Base-by-base conservation (phyloP, 2,329 filamentous ascomycete species). In the Bimuria novae-zelandiae region DNA sequence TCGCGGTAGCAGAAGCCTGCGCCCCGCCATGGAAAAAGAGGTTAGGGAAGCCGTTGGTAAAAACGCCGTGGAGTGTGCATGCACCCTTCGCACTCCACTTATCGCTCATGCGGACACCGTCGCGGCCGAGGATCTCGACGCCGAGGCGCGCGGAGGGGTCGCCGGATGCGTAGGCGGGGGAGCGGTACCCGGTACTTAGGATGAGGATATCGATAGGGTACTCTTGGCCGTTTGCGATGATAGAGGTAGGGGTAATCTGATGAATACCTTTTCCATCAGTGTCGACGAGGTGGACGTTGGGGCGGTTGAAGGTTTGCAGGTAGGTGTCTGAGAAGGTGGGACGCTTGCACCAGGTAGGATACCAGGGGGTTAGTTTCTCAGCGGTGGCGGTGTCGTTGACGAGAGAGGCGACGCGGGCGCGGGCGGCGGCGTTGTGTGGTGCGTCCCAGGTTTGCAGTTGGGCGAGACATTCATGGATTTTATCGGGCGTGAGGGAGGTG, bases 291-390 rank as follows among this genome's bases (percentile, higher is more conserved):
- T 77, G 74, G 2, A 88, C 84, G 59, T 85, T 79, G 0, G 76
- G 69, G 40, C 62, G 61, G 69, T 88, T 88, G 76, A 87, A 88
- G 0, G 78, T 53, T 8, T 75, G 63, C 1, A 87, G 77, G 61
- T 84, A 86, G 10, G 77, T 75, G 61, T 86, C 82, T 68, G 81
- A 81, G 68, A 86, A 86, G 19, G 76, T 79, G 0, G 84, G 83
- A 1, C 84, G 79, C 65, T 87, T 87, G 73, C 84, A 87, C 79
- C 82, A 85, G 0, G 69, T 67, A 0, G 81, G 78, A 61, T 86
- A 87, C 80, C 82, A 85, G 0, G 82, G 72, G 63, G 81, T 82
- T 7, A 86, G 75, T 10, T 72, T 76, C 33, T 75, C 75, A 0
- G 84, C 83, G 0, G 78, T 82, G 2, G 66, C 64, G 14, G 68